Conservation (phyloP, 2,329 filamentous ascomycete species). For the Arthrobotrys conoides region DNA sequence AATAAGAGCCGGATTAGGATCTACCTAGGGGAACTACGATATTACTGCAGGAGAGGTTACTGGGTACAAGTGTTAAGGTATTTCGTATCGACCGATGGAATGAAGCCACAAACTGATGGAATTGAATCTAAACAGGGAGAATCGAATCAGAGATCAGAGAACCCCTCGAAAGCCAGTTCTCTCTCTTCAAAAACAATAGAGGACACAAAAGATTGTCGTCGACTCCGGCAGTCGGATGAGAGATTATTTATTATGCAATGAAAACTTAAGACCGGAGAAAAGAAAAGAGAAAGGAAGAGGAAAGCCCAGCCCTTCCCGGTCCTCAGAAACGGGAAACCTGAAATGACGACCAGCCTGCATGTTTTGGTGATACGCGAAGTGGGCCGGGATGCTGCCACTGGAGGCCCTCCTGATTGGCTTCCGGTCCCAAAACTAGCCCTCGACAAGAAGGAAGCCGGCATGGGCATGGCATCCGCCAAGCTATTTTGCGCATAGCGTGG, state of each 20-base stretch:
- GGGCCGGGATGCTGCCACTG: conserved; percentile 25
- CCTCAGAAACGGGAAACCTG: conserved; percentile 43
- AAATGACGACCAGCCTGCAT: conserved; percentile 53
- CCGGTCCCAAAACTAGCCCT: conserved; percentile 1
- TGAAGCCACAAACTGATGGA: conserved; percentile 37
- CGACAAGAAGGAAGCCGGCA: conserved; percentile 27
- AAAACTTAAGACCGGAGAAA: conserved; percentile 18
- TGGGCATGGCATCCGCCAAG: conserved; percentile 21
- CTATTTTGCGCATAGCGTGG: conserved; percentile 18
- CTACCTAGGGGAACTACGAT: background rate
- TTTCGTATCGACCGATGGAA: conserved; percentile 32
- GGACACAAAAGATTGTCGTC: conserved; percentile 7
- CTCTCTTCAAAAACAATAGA: background rate
- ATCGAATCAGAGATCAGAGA: background rate
- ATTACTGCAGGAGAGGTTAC: conserved; percentile 6
- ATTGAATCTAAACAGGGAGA: conserved; percentile 22
- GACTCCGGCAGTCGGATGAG: conserved; percentile 15
- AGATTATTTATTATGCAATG: conserved; percentile 13
- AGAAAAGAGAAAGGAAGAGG: conserved; percentile 21
- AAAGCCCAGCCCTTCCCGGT: conserved; percentile 22
- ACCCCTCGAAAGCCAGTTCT: background rate
- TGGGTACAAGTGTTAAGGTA: conserved; percentile 16
- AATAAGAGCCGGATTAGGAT: background rate
- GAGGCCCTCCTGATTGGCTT: conserved; percentile 37
- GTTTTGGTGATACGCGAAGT: conserved; percentile 29